A percentile compares a stretch with the other conserved stretches of the same genome.
phyloP scores from a whole-genome alignment of 176 grass and related monocot species.

The Neostapfia colusana region DNA sequence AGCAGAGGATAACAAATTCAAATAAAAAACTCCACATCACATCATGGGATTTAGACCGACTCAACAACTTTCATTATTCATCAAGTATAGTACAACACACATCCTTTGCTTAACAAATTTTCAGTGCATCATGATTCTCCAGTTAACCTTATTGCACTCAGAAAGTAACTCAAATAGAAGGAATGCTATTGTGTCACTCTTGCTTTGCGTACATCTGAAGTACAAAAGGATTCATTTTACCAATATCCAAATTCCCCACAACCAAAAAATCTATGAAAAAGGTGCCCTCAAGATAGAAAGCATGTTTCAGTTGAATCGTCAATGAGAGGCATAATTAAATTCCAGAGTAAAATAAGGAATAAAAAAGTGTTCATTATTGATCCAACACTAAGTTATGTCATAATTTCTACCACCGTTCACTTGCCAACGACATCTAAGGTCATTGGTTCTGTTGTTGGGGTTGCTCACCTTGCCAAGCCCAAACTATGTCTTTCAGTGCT shows the following conservation, averaged over 20 bases:
- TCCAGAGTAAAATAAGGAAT: background rate
- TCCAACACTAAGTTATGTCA: background rate
- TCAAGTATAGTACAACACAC: no score
- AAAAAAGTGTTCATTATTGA: slow-evolving; percentile 21
- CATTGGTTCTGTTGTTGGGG: slow-evolving; percentile 7
- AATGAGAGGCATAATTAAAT: background rate
- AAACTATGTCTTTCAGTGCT: slow-evolving; percentile 80
- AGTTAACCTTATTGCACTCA: background rate
- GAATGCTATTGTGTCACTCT: background rate
- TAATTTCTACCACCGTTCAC: background rate
- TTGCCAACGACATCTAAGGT: background rate
- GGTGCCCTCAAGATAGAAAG: background rate
- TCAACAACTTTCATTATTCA: no score
- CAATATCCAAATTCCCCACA: background rate
- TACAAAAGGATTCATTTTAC: background rate
- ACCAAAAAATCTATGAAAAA: background rate
- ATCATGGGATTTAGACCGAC: no score
- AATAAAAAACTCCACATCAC: no score
- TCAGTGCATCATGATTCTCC: no score
- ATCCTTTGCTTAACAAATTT: no score
- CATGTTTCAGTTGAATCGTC: background rate
- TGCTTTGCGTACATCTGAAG: background rate
- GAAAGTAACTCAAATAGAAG: no score
- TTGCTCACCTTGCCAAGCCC: slow-evolving; percentile 85
- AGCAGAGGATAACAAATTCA: no score